A percentile compares a stretch with the other conserved stretches of the same genome.
Evolutionary conservation across 148 eudicot genomes (phyloP).

Genomic region (Rhododendron henanense): DNA sequence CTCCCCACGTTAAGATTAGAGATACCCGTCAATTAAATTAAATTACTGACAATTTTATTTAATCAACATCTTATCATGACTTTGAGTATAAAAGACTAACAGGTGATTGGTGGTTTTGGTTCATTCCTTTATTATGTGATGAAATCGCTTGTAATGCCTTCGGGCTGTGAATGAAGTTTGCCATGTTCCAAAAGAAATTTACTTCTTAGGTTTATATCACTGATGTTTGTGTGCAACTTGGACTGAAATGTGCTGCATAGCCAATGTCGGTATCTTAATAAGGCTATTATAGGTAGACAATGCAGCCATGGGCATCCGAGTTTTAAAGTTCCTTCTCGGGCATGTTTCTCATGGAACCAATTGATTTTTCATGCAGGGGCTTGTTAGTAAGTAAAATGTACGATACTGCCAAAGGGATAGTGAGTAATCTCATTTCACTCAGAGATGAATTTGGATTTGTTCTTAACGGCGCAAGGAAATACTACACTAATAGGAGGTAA

Average conservation of each 20-base stretch:
- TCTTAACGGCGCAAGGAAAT: conserved; percentile 89
- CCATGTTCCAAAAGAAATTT: too few relatives aligned
- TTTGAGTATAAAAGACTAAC: too few relatives aligned
- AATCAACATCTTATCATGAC: too few relatives aligned
- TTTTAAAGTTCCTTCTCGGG: neutral
- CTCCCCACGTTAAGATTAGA: too few relatives aligned
- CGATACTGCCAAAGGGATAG: conserved; percentile 86
- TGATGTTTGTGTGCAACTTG: neutral
- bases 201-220: neutral
- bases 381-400: conserved; percentile 84
- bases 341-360: neutral
- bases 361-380: conserved; percentile 53
- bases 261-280: neutral
- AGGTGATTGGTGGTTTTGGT: neutral
- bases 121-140: neutral
- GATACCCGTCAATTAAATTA: too few relatives aligned
- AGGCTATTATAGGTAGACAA: neutral
- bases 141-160: neutral
- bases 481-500: conserved; percentile 90
- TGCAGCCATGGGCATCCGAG: neutral
- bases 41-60: too few relatives aligned
- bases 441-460: conserved; percentile 73
- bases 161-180: too few relatives aligned
- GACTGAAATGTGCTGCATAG: neutral
- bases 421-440: conserved; percentile 70